A percentile compares a stretch with the other conserved stretches of the same genome.
Conservation (phyloP, 306 rosid genomes). For the Prunus armeniaca region DNA sequence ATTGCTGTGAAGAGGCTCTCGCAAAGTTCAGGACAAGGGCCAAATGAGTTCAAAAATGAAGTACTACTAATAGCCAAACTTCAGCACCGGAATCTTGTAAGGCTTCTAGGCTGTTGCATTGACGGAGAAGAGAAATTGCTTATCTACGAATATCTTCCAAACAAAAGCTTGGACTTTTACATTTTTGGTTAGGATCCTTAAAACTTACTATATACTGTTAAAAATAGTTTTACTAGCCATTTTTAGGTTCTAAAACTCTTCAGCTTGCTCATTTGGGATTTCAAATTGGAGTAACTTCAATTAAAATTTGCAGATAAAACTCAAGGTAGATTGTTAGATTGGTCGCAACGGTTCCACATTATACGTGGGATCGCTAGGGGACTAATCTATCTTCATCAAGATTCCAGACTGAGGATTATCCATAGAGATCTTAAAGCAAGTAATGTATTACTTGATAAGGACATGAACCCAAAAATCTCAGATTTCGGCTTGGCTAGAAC, state of each 20-base stretch:
- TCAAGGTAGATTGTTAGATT: constrained; percentile 4
- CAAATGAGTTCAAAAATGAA: constrained; percentile 44
- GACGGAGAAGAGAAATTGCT: constrained; percentile 40
- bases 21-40: constrained; percentile 37
- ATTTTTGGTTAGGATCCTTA: constrained; percentile 25
- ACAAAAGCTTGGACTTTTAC: constrained; percentile 43
- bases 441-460: constrained; percentile 36
- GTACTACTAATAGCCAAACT: constrained; percentile 41
- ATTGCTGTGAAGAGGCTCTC: constrained; percentile 54
- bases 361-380: constrained; percentile 50
- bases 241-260: background rate
- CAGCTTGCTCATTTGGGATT: background rate
- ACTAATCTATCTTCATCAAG: constrained; percentile 59
- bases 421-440: constrained; percentile 46
- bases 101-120: constrained; percentile 43
- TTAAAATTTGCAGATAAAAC: constrained; percentile 11
- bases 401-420: constrained; percentile 41
- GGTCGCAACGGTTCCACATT: constrained; percentile 18
- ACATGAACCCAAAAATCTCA: constrained; percentile 42
- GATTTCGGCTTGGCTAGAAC: constrained; percentile 47
- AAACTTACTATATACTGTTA: background rate
- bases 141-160: constrained; percentile 38
- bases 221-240: background rate
- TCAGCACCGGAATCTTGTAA: constrained; percentile 55
- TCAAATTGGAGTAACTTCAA: background rate